Evolutionary conservation across 495 filamentous ascomycete genomes (phyloP).

Genomic region (Xylaria telfairii): DNA sequence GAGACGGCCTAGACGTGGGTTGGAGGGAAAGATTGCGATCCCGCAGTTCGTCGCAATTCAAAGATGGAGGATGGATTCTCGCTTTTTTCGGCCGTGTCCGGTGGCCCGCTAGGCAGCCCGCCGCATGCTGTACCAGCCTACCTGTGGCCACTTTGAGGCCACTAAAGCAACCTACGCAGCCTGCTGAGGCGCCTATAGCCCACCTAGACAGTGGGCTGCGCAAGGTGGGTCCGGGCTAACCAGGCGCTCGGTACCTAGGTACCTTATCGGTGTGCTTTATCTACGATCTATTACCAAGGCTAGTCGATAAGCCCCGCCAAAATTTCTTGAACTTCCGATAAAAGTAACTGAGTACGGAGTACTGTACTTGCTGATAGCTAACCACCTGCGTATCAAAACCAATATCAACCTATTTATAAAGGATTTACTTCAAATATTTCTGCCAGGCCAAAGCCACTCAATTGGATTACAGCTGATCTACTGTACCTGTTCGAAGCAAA

Average conservation of each 20-base stretch:
- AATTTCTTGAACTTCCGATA: slow-evolving; percentile 22
- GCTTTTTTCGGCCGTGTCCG: slow-evolving; percentile 16
- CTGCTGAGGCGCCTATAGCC: background rate
- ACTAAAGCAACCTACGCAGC: slow-evolving; percentile 1
- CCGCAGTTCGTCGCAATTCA: slow-evolving; percentile 27
- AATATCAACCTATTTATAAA: background rate
- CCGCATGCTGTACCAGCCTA: slow-evolving; percentile 3
- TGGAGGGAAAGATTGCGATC: slow-evolving; percentile 24
- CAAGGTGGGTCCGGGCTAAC: background rate
- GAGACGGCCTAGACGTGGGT: background rate
- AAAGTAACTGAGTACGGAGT: background rate
- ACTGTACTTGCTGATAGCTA: no score
- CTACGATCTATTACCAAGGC: background rate
- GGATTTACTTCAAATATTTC: no score
- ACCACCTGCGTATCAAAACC: background rate
- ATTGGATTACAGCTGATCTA: background rate
- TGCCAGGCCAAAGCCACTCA: background rate
- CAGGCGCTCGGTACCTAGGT: slow-evolving; percentile 7
- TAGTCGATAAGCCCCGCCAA: slow-evolving; percentile 27
- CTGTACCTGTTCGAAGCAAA: background rate
- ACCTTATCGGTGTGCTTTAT: background rate
- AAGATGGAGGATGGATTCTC: slow-evolving; percentile 11
- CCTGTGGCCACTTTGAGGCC: background rate
- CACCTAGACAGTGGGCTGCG: background rate
- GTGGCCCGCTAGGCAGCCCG: slow-evolving; percentile 12